Percentiles rank a stretch among this genome's conserved stretches.
These are phyloP conservation scores for Cyberlindnera xishuangbannaensis DNA, from an alignment of 805 yeast species.

Conservation along the genomic window DNA sequence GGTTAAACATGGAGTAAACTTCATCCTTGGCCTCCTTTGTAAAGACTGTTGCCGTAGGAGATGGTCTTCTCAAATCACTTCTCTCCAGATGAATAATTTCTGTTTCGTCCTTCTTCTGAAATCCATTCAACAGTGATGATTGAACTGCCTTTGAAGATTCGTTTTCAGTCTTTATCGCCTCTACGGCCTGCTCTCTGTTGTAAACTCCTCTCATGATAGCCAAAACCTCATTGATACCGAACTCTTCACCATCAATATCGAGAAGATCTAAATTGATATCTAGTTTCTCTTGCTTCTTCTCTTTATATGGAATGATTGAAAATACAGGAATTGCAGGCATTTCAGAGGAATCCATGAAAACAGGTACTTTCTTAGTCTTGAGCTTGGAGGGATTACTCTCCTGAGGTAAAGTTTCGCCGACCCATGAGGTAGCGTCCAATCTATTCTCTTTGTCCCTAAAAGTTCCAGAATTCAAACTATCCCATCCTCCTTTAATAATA, in stretches of 20 bases:
- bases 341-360: constrained; percentile 34
- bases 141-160: constrained; percentile 1
- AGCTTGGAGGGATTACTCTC: constrained; percentile 13
- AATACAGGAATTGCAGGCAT: constrained; percentile 34
- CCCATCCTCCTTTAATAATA: constrained; percentile 33
- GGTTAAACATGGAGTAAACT: constrained; percentile 69
- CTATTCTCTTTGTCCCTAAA: constrained; percentile 61
- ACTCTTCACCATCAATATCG: constrained; percentile 44
- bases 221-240: constrained; percentile 58
- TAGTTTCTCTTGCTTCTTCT: constrained; percentile 55
- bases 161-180: background rate
- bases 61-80: constrained; percentile 33
- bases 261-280: constrained; percentile 55
- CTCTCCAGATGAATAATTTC: constrained; percentile 21
- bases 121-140: constrained; percentile 7
- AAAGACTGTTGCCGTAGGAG: constrained; percentile 76
- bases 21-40: constrained; percentile 74
- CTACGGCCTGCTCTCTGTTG: background rate
- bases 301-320: constrained; percentile 47
- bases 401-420: constrained; percentile 54
- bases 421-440: constrained; percentile 50
- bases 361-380: constrained; percentile 25
- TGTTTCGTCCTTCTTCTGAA: constrained; percentile 6
- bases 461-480: constrained; percentile 42
- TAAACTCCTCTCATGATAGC: constrained; percentile 32